Evolutionary conservation across 2,329 filamentous ascomycete species (phyloP).

Genomic region (Monosporascus sp.): DNA sequence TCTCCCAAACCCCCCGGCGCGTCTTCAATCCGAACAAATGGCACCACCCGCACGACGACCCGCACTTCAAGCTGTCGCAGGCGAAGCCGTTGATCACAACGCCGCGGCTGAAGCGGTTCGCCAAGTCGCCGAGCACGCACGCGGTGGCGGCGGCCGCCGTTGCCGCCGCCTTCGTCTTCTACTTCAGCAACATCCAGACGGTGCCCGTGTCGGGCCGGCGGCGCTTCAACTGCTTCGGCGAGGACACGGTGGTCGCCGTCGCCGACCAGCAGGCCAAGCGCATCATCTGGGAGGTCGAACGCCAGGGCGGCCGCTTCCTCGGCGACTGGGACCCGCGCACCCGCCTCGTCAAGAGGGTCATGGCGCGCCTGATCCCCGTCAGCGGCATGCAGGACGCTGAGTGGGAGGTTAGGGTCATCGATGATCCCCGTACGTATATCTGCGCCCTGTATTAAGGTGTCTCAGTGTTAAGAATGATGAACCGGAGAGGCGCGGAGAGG

Average conservation of each 20-base stretch:
- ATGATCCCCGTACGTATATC: slow-evolving; percentile 44
- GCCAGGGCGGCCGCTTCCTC: slow-evolving; percentile 50
- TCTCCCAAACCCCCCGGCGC: slow-evolving; percentile 12
- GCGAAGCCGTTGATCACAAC: slow-evolving; percentile 34
- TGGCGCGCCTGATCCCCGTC: slow-evolving; percentile 61
- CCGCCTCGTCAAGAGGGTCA: slow-evolving; percentile 54
- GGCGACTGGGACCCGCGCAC: slow-evolving; percentile 53
- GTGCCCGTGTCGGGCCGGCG: slow-evolving; percentile 67
- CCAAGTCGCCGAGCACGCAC: slow-evolving; percentile 32
- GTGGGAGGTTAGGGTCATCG: slow-evolving; percentile 73
- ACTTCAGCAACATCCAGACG: slow-evolving; percentile 63
- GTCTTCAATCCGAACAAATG: slow-evolving; percentile 13
- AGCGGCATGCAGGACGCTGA: slow-evolving; percentile 52
- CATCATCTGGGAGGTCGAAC: slow-evolving; percentile 48
- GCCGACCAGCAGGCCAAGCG: slow-evolving; percentile 50
- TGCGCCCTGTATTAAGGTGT: too few species aligned
- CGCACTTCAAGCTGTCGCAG: slow-evolving; percentile 10
- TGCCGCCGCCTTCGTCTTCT: slow-evolving; percentile 49
- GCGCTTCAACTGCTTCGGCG: slow-evolving; percentile 65
- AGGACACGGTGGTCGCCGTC: slow-evolving; percentile 47
- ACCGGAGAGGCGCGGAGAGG: too few species aligned
- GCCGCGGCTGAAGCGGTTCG: slow-evolving; percentile 25
- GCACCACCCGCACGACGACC: slow-evolving; percentile 14
- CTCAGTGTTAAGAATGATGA: too few species aligned
- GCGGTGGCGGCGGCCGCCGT: slow-evolving; percentile 35